These are phyloP conservation scores for Phycomyces blakesleeanus DNA, from an alignment of 192 early-diverging fungal species.

Conservation along the genomic window DNA sequence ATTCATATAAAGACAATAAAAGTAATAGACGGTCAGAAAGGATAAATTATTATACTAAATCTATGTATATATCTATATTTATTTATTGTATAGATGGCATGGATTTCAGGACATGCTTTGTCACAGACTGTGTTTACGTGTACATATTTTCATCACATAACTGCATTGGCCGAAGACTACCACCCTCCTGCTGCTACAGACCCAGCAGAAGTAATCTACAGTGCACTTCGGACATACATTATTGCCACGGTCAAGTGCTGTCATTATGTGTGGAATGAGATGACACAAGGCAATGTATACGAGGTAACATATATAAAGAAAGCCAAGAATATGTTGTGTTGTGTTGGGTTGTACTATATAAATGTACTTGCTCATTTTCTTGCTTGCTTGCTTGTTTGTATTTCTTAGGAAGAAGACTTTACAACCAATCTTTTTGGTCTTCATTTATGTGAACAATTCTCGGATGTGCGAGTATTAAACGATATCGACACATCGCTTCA, in stretches of 20 bases:
- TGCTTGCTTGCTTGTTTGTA: not conserved
- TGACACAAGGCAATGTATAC: constrained; percentile 53
- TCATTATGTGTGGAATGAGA: constrained; percentile 50
- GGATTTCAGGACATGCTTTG: constrained; percentile 57
- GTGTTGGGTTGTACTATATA: no score
- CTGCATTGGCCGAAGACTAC: constrained; percentile 22
- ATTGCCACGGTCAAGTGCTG: constrained; percentile 49
- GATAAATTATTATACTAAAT: not conserved
- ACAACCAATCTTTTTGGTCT: constrained; percentile 53
- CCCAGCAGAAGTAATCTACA: constrained; percentile 27
- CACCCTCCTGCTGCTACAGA: not conserved
- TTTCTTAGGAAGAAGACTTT: constrained; percentile 57
- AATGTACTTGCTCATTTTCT: no score
- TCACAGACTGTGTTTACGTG: constrained; percentile 58
- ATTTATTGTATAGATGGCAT: constrained; percentile 44
- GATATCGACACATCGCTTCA: constrained; percentile 31
- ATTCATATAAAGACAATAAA: no score
- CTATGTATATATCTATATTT: not conserved
- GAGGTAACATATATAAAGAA: constrained; percentile 35
- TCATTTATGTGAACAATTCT: constrained; percentile 41
- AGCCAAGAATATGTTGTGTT: no score
- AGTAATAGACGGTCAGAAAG: not conserved
- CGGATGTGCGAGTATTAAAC: constrained; percentile 29
- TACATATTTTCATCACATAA: constrained; percentile 46
- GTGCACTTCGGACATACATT: constrained; percentile 45